These are phyloP conservation scores for Syzygium malaccense DNA, from an alignment of 441 rosid genomes.

Conservation along the genomic window DNA sequence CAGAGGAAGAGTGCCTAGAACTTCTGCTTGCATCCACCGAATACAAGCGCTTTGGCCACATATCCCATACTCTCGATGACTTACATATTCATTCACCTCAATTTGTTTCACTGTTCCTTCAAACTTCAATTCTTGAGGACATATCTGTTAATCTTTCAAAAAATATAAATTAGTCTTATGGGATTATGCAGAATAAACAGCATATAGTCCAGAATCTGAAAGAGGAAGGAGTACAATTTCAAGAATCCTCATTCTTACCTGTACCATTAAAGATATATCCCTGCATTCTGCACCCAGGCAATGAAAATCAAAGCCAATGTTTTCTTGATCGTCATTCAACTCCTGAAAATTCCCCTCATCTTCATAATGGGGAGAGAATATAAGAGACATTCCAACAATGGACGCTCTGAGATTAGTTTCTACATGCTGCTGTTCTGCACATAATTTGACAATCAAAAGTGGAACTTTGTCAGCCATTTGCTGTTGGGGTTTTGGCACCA, in stretches of 20 bases:
- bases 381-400: conserved; percentile 61
- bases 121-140: conserved; percentile 59
- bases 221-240: conserved; percentile 1
- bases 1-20: conserved; percentile 64
- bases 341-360: conserved; percentile 15
- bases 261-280: conserved; percentile 46
- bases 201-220: not conserved
- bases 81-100: conserved; percentile 58
- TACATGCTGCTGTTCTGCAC: conserved; percentile 76
- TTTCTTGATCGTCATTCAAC: conserved; percentile 19
- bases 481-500: too few species aligned
- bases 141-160: conserved; percentile 61
- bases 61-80: conserved; percentile 15
- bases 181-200: not conserved
- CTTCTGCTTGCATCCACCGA: conserved; percentile 53
- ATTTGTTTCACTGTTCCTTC: conserved; percentile 59
- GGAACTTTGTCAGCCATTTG: not conserved
- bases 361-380: conserved; percentile 70
- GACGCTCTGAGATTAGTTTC: conserved; percentile 68
- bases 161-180: conserved; percentile 22
- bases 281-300: conserved; percentile 68
- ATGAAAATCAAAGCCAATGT: conserved; percentile 32
- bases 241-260: conserved; percentile 50
- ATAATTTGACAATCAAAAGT: not conserved
- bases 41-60: conserved; percentile 23